Evolutionary conservation across 352 stramenopile species (phyloP).

Genomic region (Globisporangium cederbergense): DNA sequence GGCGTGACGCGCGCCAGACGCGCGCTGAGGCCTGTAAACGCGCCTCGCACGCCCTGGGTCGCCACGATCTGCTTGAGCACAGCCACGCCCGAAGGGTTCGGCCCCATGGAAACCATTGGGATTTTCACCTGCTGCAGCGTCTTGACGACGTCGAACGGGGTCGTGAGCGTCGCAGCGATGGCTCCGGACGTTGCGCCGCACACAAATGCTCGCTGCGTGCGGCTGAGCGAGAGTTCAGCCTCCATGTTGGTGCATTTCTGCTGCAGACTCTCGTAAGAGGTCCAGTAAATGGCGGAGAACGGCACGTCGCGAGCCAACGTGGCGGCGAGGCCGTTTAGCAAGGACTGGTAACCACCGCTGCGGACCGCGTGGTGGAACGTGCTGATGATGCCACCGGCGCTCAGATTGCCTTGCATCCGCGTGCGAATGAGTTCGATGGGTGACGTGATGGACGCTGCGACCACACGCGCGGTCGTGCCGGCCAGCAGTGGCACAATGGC

Average conservation of each 20-base stretch:
- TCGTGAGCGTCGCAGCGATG: constrained; percentile 89
- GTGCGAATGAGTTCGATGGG: constrained; percentile 89
- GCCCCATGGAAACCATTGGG: constrained; percentile 21
- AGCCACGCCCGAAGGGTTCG: constrained; percentile 29
- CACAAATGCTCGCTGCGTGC: constrained; percentile 75
- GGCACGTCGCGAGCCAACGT: constrained; percentile 94
- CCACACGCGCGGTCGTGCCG: constrained; percentile 56
- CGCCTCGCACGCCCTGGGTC: constrained; percentile 39
- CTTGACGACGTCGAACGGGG: constrained; percentile 96
- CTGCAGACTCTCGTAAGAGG: constrained; percentile 85
- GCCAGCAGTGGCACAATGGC: constrained; percentile 58
- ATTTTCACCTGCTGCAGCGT: constrained; percentile 85
- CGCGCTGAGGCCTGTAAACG: constrained; percentile 64
- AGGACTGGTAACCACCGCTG: constrained; percentile 63
- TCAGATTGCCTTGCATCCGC: constrained; percentile 65
- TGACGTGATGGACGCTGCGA: constrained; percentile 78
- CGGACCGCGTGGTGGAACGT: constrained; percentile 59
- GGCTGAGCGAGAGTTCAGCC: constrained; percentile 27
- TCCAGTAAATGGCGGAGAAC: constrained; percentile 95
- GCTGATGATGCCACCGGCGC: constrained; percentile 25
- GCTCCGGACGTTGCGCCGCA: constrained; percentile 84
- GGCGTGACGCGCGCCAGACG: constrained; percentile 66
- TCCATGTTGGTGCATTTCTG: constrained; percentile 17
- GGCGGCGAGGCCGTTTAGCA: constrained; percentile 86
- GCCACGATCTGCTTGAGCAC: constrained; percentile 53